These are phyloP conservation scores for Acer campestre DNA, from an alignment of 345 rosid genomes.

Conservation along the genomic window DNA sequence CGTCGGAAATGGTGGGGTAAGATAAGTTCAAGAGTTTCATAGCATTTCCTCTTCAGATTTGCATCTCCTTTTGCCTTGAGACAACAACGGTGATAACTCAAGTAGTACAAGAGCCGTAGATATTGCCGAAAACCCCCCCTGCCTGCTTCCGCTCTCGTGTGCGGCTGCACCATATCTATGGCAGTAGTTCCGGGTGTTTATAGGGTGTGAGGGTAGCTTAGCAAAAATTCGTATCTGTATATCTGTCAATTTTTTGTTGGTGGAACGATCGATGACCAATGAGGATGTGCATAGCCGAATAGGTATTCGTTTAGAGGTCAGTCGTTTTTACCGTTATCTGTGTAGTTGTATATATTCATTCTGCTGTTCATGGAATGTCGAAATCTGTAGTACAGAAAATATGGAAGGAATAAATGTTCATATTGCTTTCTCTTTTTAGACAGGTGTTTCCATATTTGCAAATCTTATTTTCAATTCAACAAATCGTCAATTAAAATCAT, in stretches of 20 bases:
- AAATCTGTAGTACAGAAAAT: slow-evolving; percentile 17
- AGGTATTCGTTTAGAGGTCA: slow-evolving; percentile 15
- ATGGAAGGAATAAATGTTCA: slow-evolving; percentile 17
- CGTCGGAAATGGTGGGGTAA: slow-evolving; percentile 92
- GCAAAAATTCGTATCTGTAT: slow-evolving; percentile 17
- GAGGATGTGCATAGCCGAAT: slow-evolving; percentile 37
- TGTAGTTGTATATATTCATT: slow-evolving; percentile 32
- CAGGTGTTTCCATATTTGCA: not conserved
- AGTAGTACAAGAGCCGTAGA: not conserved
- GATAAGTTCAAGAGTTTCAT: slow-evolving; percentile 32
- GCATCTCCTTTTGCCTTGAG: not conserved
- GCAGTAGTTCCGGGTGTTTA: slow-evolving; percentile 4
- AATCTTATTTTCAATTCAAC: not conserved
- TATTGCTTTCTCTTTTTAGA: slow-evolving; percentile 10
- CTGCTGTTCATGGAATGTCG: slow-evolving; percentile 24
- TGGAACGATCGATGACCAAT: slow-evolving; percentile 21
- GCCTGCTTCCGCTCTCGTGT: slow-evolving; percentile 18
- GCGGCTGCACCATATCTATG: slow-evolving; percentile 7
- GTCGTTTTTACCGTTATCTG: not conserved
- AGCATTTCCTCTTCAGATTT: slow-evolving; percentile 10
- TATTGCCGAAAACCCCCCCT: slow-evolving; percentile 9
- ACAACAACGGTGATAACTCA: not conserved
- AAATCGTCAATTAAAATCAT: not conserved
- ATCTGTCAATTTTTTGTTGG: slow-evolving; percentile 41
- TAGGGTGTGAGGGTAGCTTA: slow-evolving; percentile 7